These are phyloP conservation scores for Stagonosporopsis chrysanthemi DNA, from an alignment of 2,329 filamentous ascomycete species.

Conservation along the genomic window DNA sequence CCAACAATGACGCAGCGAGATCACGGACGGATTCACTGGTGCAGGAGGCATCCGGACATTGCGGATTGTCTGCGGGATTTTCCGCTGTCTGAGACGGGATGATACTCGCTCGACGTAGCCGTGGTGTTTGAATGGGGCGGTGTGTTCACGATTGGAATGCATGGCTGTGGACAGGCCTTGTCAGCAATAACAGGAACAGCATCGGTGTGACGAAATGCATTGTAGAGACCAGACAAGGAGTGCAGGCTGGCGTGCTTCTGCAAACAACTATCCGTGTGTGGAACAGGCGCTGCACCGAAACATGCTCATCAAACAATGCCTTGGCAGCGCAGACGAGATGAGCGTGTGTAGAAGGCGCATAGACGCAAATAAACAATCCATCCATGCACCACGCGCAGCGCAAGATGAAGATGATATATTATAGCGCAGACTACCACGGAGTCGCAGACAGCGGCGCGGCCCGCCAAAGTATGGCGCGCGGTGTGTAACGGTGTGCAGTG, in stretches of 20 bases:
- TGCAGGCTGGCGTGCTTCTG: background rate
- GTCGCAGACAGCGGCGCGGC: constrained; percentile 27
- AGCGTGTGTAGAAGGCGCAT: background rate
- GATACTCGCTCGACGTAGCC: background rate
- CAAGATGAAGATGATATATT: background rate
- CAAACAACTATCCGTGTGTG: constrained; percentile 3
- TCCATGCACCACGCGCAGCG: background rate
- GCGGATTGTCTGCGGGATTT: constrained; percentile 24
- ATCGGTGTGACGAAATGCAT: background rate
- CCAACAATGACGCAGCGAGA: constrained; percentile 21
- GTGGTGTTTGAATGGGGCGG: background rate
- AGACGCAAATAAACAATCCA: constrained; percentile 6
- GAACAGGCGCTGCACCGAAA: background rate
- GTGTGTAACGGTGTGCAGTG: background rate
- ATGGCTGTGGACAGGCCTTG: background rate
- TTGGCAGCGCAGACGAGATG: constrained; percentile 11
- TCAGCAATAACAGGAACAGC: background rate
- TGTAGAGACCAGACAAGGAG: background rate
- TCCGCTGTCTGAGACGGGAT: constrained; percentile 10
- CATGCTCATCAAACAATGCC: background rate
- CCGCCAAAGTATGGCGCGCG: constrained; percentile 8
- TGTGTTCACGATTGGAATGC: background rate
- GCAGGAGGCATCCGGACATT: constrained; percentile 18
- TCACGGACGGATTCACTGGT: constrained; percentile 21
- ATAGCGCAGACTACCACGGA: background rate